A percentile compares a stretch with the other conserved stretches of the same genome.
These are phyloP conservation scores for Metschnikowia corniflorae DNA, from an alignment of 805 yeast species.

Conservation along the genomic window DNA sequence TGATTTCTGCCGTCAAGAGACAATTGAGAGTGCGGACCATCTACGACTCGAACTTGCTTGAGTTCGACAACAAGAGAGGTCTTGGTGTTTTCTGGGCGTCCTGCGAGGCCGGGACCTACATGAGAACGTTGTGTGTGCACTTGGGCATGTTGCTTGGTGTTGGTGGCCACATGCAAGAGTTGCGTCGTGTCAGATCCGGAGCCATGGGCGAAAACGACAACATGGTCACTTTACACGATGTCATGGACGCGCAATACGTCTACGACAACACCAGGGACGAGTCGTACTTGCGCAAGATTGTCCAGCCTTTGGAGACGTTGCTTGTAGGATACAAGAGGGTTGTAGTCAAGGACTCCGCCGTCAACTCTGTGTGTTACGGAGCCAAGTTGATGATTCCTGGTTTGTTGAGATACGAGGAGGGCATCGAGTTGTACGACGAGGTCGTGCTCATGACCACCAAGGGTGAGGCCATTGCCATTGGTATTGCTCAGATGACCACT, in stretches of 20 bases:
- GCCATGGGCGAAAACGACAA: slow-evolving; percentile 87
- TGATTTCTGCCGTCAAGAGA: slow-evolving; percentile 98
- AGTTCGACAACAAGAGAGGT: slow-evolving; percentile 95
- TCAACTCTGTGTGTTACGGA: slow-evolving; percentile 97
- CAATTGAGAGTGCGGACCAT: slow-evolving; percentile 97
- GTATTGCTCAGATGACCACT: slow-evolving; percentile 98
- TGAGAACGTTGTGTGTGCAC: slow-evolving; percentile 99
- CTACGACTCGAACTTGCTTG: slow-evolving; percentile 92
- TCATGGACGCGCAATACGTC: slow-evolving; percentile 96
- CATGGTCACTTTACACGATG: slow-evolving; percentile 94
- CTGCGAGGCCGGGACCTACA: slow-evolving; percentile 99
- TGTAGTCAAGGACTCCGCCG: slow-evolving; percentile 91
- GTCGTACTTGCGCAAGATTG: slow-evolving; percentile 87
- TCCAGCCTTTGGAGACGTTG: slow-evolving; percentile 91
- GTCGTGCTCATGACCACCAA: slow-evolving; percentile 97
- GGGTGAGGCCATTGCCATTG: slow-evolving; percentile 99
- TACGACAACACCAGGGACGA: slow-evolving; percentile 98
- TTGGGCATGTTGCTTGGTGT: slow-evolving; percentile 97
- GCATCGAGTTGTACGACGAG: slow-evolving; percentile 95
- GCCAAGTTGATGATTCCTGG: slow-evolving; percentile 99
- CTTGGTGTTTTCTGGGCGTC: slow-evolving; percentile 99
- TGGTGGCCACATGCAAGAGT: slow-evolving; percentile 99
- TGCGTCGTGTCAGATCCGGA: slow-evolving; percentile 98
- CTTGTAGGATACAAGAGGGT: slow-evolving; percentile 94
- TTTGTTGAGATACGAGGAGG: slow-evolving; percentile 93